These are phyloP conservation scores for Kwoniella heveanensis DNA, from an alignment of 768 basidiomycete genomes.

Conservation along the genomic window DNA sequence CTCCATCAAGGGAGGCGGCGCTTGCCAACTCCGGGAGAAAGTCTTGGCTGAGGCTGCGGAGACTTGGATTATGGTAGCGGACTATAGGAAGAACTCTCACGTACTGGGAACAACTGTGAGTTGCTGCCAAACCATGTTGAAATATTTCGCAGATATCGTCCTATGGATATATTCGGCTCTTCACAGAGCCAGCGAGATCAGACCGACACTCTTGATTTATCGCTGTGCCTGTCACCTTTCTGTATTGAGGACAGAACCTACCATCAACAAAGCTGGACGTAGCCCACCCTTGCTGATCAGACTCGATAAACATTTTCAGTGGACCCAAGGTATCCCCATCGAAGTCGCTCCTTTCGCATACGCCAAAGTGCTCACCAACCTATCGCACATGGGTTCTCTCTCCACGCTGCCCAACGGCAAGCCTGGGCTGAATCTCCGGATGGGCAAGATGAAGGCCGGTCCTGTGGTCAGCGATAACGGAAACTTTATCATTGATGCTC, in stretches of 20 bases:
- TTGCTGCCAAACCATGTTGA: too few relatives aligned
- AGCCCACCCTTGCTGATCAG: too few relatives aligned
- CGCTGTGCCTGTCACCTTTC: too few relatives aligned
- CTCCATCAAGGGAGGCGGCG: conserved; percentile 96
- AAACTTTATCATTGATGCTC: conserved; percentile 96
- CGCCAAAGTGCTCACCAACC: conserved; percentile 75
- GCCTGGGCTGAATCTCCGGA: conserved; percentile 71
- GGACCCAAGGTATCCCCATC: conserved; percentile 83
- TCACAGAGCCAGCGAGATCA: too few relatives aligned
- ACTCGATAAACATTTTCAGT: conserved; percentile 61
- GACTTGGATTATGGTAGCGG: conserved; percentile 90
- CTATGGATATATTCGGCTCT: too few relatives aligned
- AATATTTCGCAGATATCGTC: too few relatives aligned
- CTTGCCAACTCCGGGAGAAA: conserved; percentile 94
- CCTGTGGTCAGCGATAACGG: conserved; percentile 97
- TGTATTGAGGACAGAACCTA: too few relatives aligned
- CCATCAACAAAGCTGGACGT: too few relatives aligned
- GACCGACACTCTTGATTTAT: neutral
- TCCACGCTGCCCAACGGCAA: conserved; percentile 41
- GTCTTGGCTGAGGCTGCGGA: conserved; percentile 94
- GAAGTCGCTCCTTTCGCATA: conserved; percentile 98
- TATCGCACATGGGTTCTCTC: conserved; percentile 59
- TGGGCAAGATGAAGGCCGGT: conserved; percentile 86
- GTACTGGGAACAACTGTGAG: conserved; percentile 79
- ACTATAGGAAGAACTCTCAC: conserved; percentile 89